phyloP scores from a whole-genome alignment of 2,329 filamentous ascomycete genomes.

The Ophiobolus disseminans region DNA sequence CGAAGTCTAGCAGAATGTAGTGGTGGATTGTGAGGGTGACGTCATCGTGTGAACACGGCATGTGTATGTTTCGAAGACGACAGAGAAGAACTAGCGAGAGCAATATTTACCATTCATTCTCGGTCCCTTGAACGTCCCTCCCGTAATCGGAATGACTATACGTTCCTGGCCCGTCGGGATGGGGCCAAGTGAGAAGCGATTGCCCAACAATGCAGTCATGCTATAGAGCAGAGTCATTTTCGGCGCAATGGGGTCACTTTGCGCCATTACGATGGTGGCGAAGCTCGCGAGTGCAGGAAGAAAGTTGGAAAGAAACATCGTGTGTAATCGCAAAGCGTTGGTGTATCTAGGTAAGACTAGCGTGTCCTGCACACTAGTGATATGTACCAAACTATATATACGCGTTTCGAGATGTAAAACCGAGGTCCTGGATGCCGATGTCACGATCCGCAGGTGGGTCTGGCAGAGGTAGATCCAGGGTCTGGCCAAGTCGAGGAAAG shows the following conservation, averaged over 20 bases:
- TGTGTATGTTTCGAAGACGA: not conserved
- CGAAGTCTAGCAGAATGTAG: not conserved
- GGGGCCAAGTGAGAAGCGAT: constrained; percentile 27
- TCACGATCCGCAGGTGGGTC: not conserved
- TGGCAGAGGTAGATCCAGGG: not conserved
- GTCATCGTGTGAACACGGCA: constrained; percentile 3
- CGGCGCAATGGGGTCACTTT: constrained; percentile 22
- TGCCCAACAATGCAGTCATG: constrained; percentile 29
- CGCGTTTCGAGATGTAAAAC: no score
- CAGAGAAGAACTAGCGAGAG: not conserved
- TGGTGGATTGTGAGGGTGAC: constrained; percentile 8
- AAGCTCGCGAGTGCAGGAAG: constrained; percentile 12
- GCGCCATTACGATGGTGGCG: constrained; percentile 19
- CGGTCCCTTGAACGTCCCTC: constrained; percentile 40
- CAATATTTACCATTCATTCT: constrained; percentile 28
- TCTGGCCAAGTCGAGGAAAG: not conserved
- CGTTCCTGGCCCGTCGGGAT: constrained; percentile 31
- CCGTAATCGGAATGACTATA: constrained; percentile 38
- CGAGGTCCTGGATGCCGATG: not conserved
- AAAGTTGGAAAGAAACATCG: constrained; percentile 18
- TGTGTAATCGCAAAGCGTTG: not conserved
- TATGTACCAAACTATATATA: no score
- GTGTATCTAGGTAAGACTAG: no score
- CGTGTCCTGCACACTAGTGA: no score
- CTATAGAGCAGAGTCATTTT: constrained; percentile 31